These are phyloP conservation scores for Diplodia mutila DNA, from an alignment of 2,329 filamentous ascomycete species.

Conservation along the genomic window DNA sequence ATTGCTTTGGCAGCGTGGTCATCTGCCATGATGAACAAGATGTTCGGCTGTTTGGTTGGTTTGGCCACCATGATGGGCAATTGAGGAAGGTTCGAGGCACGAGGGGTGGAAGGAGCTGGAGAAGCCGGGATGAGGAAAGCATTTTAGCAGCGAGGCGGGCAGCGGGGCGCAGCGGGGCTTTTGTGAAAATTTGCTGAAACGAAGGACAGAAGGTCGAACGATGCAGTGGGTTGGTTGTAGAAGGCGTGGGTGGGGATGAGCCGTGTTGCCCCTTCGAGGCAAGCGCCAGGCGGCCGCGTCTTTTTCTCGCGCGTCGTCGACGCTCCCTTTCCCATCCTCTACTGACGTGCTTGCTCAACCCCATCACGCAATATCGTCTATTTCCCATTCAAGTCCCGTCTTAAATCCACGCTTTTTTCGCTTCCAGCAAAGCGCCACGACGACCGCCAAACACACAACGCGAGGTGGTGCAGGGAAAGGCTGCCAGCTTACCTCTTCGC, in stretches of 20 bases:
- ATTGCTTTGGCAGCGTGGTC: constrained; percentile 59
- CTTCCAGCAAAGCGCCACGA: neutral
- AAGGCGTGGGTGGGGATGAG: neutral
- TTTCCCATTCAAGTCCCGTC: neutral
- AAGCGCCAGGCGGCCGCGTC: neutral
- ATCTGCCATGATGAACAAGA: constrained; percentile 60
- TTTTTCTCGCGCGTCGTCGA: neutral
- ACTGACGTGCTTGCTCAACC: constrained; percentile 9
- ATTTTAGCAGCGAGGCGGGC: neutral
- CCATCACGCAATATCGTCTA: constrained; percentile 14
- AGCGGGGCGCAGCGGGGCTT: neutral
- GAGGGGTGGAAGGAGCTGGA: neutral
- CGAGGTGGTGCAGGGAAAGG: neutral
- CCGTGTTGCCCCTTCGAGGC: neutral
- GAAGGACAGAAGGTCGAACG: neutral
- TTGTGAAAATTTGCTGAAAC: neutral
- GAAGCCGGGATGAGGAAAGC: neutral
- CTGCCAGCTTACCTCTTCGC: too few relatives aligned
- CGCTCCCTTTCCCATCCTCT: neutral
- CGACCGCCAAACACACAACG: neutral
- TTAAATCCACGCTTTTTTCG: neutral
- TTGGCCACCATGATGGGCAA: neutral
- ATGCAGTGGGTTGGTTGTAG: neutral
- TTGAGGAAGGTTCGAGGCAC: neutral
- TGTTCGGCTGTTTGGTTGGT: constrained; percentile 37